These are phyloP conservation scores for Filobasidium wieringae DNA, from an alignment of 768 basidiomycete species.

Conservation along the genomic window DNA sequence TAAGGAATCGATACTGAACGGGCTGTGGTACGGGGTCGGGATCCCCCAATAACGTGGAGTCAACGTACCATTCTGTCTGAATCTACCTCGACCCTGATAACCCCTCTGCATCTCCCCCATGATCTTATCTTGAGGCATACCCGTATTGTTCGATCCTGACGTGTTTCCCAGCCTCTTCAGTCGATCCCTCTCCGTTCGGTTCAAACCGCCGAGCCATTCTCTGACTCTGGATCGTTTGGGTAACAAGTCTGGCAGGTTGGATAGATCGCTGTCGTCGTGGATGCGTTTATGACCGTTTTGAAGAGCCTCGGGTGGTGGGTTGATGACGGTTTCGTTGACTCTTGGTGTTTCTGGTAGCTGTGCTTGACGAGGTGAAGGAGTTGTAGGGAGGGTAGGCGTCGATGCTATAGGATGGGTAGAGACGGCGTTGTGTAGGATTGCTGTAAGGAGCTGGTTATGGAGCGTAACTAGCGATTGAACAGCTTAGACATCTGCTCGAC, in stretches of 20 bases:
- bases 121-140: not conserved
- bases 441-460: conserved; percentile 15
- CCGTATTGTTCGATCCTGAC: not conserved
- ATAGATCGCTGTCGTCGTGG: not conserved
- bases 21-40: not conserved
- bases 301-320: not conserved
- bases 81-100: conserved; percentile 11
- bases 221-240: conserved; percentile 7
- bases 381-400: conserved; percentile 8
- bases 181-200: not conserved
- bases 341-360: not conserved
- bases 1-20: not conserved
- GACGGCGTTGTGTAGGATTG: conserved; percentile 13
- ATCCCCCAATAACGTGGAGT: not conserved
- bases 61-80: conserved; percentile 5
- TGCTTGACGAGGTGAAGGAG: not conserved
- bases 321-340: not conserved
- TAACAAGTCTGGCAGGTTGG: not conserved
- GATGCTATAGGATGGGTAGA: conserved; percentile 6
- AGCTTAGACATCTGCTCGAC: not conserved
- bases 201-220: conserved; percentile 9
- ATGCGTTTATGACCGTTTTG: conserved; percentile 2
- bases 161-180: not conserved
- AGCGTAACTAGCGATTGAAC: not conserved
- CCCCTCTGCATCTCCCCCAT: conserved; percentile 13